phyloP scores from a whole-genome alignment of 2,329 filamentous ascomycete species.

The Tolypocladium endophyticum region DNA sequence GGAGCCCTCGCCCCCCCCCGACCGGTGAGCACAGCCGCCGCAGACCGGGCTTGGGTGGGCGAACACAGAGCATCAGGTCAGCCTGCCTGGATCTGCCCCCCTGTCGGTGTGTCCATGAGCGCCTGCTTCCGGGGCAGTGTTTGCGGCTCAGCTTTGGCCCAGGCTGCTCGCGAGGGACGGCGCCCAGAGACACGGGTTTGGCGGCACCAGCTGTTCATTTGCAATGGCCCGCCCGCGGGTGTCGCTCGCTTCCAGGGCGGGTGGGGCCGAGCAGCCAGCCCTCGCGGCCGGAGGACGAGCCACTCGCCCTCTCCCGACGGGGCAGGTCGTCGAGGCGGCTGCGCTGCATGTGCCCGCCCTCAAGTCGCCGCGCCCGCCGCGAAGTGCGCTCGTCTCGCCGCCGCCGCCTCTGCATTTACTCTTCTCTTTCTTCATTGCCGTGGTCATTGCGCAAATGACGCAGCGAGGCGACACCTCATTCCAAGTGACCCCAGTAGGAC shows the following conservation, averaged over 20 bases:
- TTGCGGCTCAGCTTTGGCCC: neutral
- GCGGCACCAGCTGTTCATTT: neutral
- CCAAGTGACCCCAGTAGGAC: neutral
- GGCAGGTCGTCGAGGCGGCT: neutral
- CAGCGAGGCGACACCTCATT: too few species aligned
- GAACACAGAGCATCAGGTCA: neutral
- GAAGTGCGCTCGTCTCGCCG: neutral
- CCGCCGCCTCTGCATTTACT: neutral
- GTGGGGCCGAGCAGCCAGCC: conserved; percentile 1
- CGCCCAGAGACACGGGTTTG: neutral
- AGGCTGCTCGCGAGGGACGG: neutral
- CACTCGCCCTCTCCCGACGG: neutral
- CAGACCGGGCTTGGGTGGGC: neutral
- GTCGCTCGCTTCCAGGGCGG: neutral
- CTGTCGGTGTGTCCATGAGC: neutral
- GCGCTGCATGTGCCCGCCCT: neutral
- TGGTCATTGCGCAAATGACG: too few species aligned
- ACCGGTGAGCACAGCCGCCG: neutral
- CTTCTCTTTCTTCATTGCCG: neutral
- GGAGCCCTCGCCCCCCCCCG: neutral
- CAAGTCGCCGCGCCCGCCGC: neutral
- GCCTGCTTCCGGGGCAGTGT: neutral
- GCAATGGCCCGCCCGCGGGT: neutral
- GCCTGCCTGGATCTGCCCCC: neutral
- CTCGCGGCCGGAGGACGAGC: neutral